Evolutionary conservation across 495 filamentous ascomycete genomes (phyloP).

Genomic region (Podospora pseudoanserina): DNA sequence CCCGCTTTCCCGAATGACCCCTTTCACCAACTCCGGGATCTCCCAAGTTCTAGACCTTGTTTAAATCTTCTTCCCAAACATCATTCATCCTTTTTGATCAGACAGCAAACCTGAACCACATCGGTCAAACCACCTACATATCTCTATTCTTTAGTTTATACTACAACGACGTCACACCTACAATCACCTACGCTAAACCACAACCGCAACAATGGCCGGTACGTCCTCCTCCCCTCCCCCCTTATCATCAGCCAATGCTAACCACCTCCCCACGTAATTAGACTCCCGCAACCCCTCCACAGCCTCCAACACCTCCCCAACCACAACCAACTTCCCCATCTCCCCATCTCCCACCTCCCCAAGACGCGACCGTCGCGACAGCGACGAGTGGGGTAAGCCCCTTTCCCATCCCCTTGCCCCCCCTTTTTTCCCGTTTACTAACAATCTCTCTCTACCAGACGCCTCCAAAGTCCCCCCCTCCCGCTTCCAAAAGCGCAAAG

Average conservation of each 20-base stretch:
- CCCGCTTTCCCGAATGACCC: background rate
- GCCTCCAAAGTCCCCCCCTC: conserved; percentile 58
- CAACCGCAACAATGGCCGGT: conserved; percentile 7
- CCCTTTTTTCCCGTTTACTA: background rate
- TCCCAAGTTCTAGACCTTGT: background rate
- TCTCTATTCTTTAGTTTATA: background rate
- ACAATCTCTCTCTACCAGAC: conserved; percentile 33
- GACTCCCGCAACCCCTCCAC: conserved; percentile 14
- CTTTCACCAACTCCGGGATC: background rate
- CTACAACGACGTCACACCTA: background rate
- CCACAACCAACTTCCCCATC: background rate
- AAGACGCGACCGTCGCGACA: conserved; percentile 17
- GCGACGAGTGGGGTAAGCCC: conserved; percentile 44
- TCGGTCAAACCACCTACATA: background rate
- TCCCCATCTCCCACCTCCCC: background rate
- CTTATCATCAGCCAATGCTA: background rate
- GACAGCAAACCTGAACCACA: background rate
- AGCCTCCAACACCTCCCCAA: conserved; percentile 12
- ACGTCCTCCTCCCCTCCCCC: background rate
- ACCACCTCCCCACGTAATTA: background rate
- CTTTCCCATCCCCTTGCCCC: background rate
- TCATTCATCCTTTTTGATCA: background rate
- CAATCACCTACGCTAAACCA: background rate
- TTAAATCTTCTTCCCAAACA: background rate
- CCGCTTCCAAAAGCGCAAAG: conserved; percentile 61